Conservation (phyloP, 495 filamentous ascomycete species). For the Parmelia sp. region DNA sequence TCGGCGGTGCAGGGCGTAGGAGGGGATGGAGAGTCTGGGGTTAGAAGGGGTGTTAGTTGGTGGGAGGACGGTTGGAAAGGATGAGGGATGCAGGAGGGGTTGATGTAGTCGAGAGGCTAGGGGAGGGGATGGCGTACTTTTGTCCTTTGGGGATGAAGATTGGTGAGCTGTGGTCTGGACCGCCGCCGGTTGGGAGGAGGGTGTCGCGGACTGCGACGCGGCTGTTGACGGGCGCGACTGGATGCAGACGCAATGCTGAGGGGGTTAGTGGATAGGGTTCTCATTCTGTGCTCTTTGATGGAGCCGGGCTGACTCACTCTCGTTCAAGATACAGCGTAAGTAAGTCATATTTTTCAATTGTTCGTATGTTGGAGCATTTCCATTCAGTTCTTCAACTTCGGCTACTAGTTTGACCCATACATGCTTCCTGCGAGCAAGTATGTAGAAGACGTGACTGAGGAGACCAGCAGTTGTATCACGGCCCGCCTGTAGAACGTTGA, state of each 20-base stretch:
- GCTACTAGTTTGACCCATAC: background rate
- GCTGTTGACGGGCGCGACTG: conserved; percentile 45
- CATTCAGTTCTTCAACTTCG: background rate
- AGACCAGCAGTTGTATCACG: background rate
- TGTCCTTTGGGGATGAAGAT: conserved; percentile 37
- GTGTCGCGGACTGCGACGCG: conserved; percentile 43
- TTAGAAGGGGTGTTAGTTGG: too few relatives aligned
- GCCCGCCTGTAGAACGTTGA: too few relatives aligned
- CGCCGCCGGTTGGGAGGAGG: conserved; percentile 36
- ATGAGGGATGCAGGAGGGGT: too few relatives aligned
- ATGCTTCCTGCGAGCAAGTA: background rate
- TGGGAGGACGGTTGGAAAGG: too few relatives aligned
- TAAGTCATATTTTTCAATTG: background rate
- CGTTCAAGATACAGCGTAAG: background rate
- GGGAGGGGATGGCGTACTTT: too few relatives aligned
- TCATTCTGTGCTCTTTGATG: background rate
- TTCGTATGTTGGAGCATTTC: background rate
- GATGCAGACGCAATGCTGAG: conserved; percentile 40
- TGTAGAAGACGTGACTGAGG: background rate
- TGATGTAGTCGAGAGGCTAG: too few relatives aligned
- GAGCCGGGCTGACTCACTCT: background rate
- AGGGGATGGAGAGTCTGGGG: too few relatives aligned
- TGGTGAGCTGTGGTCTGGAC: conserved; percentile 30
- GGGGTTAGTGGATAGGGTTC: too few relatives aligned
- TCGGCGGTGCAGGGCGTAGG: too few relatives aligned